A percentile compares a stretch with the other conserved stretches of the same genome.
Evolutionary conservation across 371 early-diverging fungal genomes (phyloP).

Genomic region (Capillidium heterosporum): DNA sequence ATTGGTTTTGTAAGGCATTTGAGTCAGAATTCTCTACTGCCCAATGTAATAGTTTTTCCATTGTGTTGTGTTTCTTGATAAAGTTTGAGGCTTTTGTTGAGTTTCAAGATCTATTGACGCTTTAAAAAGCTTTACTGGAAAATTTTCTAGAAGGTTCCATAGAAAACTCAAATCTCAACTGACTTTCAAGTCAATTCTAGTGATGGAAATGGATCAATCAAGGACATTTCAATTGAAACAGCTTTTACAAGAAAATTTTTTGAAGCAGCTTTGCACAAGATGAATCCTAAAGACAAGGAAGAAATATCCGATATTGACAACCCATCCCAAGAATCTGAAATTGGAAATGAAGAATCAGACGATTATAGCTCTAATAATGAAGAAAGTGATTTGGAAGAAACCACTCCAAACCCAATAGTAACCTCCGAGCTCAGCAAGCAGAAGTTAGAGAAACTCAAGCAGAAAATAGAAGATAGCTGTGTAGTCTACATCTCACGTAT

Average conservation of each 20-base stretch:
- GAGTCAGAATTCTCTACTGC: conserved; percentile 60
- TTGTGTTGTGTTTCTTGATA: not conserved
- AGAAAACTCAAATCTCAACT: no score
- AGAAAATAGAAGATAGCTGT: conserved; percentile 52
- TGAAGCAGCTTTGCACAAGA: not conserved
- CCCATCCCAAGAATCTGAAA: not conserved
- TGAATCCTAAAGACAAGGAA: not conserved
- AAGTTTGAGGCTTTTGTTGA: no score
- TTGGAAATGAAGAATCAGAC: conserved; percentile 7
- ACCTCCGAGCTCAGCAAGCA: conserved; percentile 10
- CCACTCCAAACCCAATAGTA: no score
- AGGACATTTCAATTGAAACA: not conserved
- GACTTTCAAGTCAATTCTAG: not conserved
- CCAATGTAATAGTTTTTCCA: conserved; percentile 78
- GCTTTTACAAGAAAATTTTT: not conserved
- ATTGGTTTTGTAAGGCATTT: conserved; percentile 1
- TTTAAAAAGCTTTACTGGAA: no score
- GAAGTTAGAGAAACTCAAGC: conserved; percentile 40
- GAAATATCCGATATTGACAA: not conserved
- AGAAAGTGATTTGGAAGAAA: no score
- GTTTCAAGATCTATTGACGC: no score
- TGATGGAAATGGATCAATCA: not conserved
- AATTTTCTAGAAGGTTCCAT: no score
- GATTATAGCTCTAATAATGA: conserved; percentile 16
- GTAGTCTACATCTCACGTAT: conserved; percentile 79